Percentiles rank a stretch among this genome's conserved stretches.
Conservation (phyloP, 176 grass and related monocot genomes). For the Musa schizocarpa region DNA sequence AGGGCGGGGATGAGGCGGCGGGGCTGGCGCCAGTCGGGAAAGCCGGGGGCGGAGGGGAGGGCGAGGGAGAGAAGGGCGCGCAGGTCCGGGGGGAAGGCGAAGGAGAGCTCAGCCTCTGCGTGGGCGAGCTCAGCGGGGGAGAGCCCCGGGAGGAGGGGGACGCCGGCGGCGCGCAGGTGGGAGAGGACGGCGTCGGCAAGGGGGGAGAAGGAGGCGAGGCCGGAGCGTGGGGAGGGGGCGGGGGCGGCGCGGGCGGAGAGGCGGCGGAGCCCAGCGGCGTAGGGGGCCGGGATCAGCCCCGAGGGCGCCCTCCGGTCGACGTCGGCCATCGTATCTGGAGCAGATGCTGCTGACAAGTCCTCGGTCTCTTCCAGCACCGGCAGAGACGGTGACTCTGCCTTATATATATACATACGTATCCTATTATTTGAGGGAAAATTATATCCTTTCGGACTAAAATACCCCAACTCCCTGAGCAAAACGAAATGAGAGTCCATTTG, state of each 20-base stretch:
- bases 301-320: conserved; percentile 47
- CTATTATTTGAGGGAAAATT: too few species aligned
- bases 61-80: conserved; percentile 61
- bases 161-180: conserved; percentile 47
- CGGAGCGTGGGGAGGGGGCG: conserved; percentile 33
- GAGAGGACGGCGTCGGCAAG: conserved; percentile 44
- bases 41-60: conserved; percentile 49
- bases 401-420: too few species aligned
- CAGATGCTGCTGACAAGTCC: neutral
- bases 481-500: too few species aligned
- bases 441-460: too few species aligned
- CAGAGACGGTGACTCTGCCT: neutral
- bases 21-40: conserved; percentile 53
- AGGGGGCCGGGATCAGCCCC: conserved; percentile 31
- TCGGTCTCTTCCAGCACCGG: neutral
- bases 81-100: conserved; percentile 86
- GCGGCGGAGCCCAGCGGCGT: conserved; percentile 63
- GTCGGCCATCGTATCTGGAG: conserved; percentile 47
- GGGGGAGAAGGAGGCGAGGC: conserved; percentile 54
- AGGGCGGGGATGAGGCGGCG: conserved; percentile 24
- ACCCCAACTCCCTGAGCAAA: too few species aligned
- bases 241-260: conserved; percentile 70
- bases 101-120: conserved; percentile 60
- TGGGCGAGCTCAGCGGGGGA: conserved; percentile 49
- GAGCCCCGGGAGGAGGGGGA: conserved; percentile 49